A percentile compares a stretch with the other conserved stretches of the same genome.
phyloP scores from a whole-genome alignment of 2,329 filamentous ascomycete species.

The Alternaria arbusti region DNA sequence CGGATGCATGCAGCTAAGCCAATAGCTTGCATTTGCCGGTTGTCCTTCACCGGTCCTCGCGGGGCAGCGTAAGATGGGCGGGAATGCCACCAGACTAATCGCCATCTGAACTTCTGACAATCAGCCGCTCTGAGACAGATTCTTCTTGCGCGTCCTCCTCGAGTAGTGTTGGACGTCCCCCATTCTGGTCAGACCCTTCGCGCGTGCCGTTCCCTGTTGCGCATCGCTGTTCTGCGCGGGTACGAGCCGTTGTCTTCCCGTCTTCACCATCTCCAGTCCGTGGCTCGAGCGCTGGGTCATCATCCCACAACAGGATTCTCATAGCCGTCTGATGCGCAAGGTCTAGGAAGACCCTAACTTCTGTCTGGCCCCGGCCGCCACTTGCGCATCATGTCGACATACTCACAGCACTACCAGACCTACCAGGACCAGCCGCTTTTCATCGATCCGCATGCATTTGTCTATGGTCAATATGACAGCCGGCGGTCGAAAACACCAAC shows the following conservation, averaged over 20 bases:
- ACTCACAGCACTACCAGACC: slow-evolving; percentile 26
- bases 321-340: slow-evolving; percentile 37
- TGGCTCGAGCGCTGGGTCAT: slow-evolving; percentile 31
- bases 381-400: slow-evolving; percentile 41
- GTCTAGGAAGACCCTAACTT: slow-evolving; percentile 27
- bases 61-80: slow-evolving; percentile 41
- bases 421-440: slow-evolving; percentile 30
- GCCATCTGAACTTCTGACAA: slow-evolving; percentile 31
- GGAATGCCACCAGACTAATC: slow-evolving; percentile 29
- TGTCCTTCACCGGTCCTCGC: slow-evolving; percentile 45
- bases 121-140: slow-evolving; percentile 36
- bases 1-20: slow-evolving; percentile 41
- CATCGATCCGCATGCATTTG: slow-evolving; percentile 26
- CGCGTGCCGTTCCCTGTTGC: slow-evolving; percentile 30
- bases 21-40: slow-evolving; percentile 39
- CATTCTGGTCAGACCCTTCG: slow-evolving; percentile 27
- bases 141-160: slow-evolving; percentile 41
- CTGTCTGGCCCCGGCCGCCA: slow-evolving; percentile 24
- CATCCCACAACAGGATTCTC: slow-evolving; percentile 29
- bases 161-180: slow-evolving; percentile 35
- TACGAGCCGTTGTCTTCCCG: slow-evolving; percentile 27
- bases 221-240: slow-evolving; percentile 23
- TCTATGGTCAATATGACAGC: slow-evolving; percentile 30
- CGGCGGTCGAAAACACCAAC: slow-evolving; percentile 44
- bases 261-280: slow-evolving; percentile 30